Base-by-base conservation (phyloP, 2,329 filamentous ascomycete species). In the Calonectria multiphialidica region DNA sequence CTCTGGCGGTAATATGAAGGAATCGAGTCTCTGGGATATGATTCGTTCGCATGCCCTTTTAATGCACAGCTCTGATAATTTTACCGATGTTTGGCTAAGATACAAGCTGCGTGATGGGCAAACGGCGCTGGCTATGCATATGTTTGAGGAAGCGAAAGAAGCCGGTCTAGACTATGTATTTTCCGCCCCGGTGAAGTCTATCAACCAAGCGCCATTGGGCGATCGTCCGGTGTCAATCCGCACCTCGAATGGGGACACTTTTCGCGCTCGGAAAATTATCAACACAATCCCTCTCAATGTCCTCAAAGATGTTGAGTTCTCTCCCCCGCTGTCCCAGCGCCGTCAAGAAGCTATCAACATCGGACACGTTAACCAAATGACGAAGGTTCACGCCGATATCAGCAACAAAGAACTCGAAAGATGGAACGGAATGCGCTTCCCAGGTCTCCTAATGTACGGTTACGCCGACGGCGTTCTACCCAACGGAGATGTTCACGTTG, bases 61-160 rank as follows among this genome's bases (percentile, higher is more conserved):
- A 2, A 72, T 70, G 18, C 75, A 79, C 25, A 74, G 66, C 21
- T 70, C 71, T 0, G 76, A 75, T 1, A 81, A 74, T 30, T 81
- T 82, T 37, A 73, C 71, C 4, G 73, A 77, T 15, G 73, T 68
- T 10, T 77, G 30, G 74, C 16, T 75, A 12, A 49, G 71, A 18
- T 82, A 80, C 67, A 82, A 82, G 71, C 69, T 82, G 5, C 75
- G 77, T 1, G 77, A 78, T 42, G 80, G 81, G 1, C 80, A 82
- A 63, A 81, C 81, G 1, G 72, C 68, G 0, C 73, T 82, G 6
- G 79, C 79, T 3, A 73, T 70, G 35, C 68, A 69, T 1, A 79
- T 82, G 37, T 82, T 82, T 61, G 49, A 79, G 2, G 79, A 82
- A 50, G 78, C 80, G 2, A 68, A 72, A 2, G 49, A 68, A 6